These are phyloP conservation scores for Apiotrichum laibachii DNA, from an alignment of 1,284 basidiomycete genomes.

Conservation along the genomic window DNA sequence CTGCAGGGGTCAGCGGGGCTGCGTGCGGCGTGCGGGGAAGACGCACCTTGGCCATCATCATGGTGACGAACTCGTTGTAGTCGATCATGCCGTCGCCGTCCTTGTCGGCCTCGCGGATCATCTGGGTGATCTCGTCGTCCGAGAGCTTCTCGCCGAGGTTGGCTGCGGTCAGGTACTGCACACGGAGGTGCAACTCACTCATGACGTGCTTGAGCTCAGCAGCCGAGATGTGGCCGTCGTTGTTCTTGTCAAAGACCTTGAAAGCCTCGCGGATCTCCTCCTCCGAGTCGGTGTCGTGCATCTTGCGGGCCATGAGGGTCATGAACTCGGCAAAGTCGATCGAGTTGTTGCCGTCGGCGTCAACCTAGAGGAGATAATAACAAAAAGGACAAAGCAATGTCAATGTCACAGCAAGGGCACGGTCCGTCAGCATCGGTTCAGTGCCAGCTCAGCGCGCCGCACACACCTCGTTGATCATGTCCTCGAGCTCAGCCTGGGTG, in stretches of 20 bases:
- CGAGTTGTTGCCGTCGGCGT: constrained; percentile 70
- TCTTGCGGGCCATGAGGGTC: constrained; percentile 95
- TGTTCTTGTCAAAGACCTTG: constrained; percentile 67
- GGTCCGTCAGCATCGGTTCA: constrained; percentile 13
- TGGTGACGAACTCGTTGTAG: constrained; percentile 57
- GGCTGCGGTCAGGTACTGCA: constrained; percentile 28
- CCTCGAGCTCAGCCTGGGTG: constrained; percentile 89
- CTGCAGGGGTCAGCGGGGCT: not conserved
- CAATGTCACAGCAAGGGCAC: not conserved
- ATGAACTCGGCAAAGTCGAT: constrained; percentile 96
- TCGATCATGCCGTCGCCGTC: constrained; percentile 61
- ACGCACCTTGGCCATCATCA: constrained; percentile 52
- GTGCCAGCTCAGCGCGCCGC: not conserved
- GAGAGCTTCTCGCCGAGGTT: constrained; percentile 83
- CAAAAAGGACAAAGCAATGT: not conserved
- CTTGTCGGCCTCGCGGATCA: constrained; percentile 97
- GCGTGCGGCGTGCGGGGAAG: no score
- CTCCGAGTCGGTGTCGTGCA: constrained; percentile 84
- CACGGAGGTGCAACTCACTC: constrained; percentile 60
- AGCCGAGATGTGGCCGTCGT: constrained; percentile 61
- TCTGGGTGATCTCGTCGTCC: constrained; percentile 91
- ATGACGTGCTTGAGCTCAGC: constrained; percentile 83
- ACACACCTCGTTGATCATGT: constrained; percentile 90
- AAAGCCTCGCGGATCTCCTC: constrained; percentile 67
- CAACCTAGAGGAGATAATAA: constrained; percentile 49